These are phyloP conservation scores for Polygonum maritimum DNA, from an alignment of 148 eudicot genomes.

Conservation along the genomic window DNA sequence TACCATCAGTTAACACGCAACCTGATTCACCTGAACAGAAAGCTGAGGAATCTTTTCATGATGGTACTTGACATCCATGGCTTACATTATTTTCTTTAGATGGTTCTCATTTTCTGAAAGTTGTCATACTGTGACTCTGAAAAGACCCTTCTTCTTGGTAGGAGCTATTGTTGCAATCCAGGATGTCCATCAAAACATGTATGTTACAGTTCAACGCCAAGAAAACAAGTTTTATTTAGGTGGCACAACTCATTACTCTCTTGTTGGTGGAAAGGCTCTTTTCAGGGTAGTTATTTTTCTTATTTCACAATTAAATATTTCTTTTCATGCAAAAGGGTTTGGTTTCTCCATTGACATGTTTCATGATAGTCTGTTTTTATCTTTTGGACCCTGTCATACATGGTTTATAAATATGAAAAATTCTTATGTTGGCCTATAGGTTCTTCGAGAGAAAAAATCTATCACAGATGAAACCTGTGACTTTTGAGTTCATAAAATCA, in stretches of 20 bases:
- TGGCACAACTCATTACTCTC: conserved; percentile 76
- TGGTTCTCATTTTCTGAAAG: conserved; percentile 8
- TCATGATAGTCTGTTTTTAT: neutral
- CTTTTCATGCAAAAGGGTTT: neutral
- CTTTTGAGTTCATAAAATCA: neutral
- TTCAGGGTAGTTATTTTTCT: conserved; percentile 54
- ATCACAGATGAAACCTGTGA: neutral
- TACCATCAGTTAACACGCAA: conserved; percentile 30
- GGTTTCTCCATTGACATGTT: neutral
- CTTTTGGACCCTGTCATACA: neutral
- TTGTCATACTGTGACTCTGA: neutral
- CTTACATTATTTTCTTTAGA: conserved; percentile 11
- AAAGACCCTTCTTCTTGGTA: conserved; percentile 19
- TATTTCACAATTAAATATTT: neutral
- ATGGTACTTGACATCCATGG: conserved; percentile 46
- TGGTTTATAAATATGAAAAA: neutral
- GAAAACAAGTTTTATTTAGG: conserved; percentile 55
- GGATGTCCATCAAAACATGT: conserved; percentile 84
- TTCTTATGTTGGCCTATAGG: neutral
- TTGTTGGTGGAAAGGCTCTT: conserved; percentile 70
- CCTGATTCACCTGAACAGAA: conserved; percentile 21
- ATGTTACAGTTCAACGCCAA: conserved; percentile 51
- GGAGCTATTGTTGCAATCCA: conserved; percentile 86
- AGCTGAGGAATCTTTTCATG: conserved; percentile 45
- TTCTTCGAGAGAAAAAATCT: neutral